Percentiles rank a stretch among this genome's conserved stretches.
phyloP scores from a whole-genome alignment of 2,329 filamentous ascomycete species.

The Phoma sp. region DNA sequence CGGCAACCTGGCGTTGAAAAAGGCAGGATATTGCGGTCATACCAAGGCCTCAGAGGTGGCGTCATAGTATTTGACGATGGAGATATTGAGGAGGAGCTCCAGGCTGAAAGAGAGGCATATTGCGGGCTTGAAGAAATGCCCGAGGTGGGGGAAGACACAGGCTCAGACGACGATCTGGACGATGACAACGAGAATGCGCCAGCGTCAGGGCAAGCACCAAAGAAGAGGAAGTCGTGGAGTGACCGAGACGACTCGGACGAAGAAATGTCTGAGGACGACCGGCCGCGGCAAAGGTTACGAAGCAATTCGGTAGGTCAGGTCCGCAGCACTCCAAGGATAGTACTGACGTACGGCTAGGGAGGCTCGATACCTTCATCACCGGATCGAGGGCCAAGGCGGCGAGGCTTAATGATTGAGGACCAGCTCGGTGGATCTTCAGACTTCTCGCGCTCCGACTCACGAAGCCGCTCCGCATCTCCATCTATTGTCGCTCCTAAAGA shows the following conservation, averaged over 20 bases:
- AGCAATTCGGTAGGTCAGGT: conserved; percentile 77
- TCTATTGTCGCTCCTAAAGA: conserved; percentile 55
- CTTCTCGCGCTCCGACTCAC: conserved; percentile 49
- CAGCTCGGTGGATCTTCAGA: conserved; percentile 45
- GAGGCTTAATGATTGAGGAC: conserved; percentile 57
- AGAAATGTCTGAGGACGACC: conserved; percentile 72
- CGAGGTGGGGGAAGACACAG: conserved; percentile 76
- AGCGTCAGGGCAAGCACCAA: conserved; percentile 44
- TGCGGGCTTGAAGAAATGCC: conserved; percentile 89
- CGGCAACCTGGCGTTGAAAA: conserved; percentile 71
- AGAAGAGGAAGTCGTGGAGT: conserved; percentile 51
- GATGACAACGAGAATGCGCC: conserved; percentile 41
- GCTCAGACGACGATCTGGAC: conserved; percentile 63
- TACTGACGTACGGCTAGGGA: conserved; percentile 46
- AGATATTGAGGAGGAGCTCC: conserved; percentile 85
- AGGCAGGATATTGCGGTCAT: conserved; percentile 73
- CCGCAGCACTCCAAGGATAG: neutral
- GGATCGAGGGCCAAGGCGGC: conserved; percentile 63
- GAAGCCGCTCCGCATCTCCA: conserved; percentile 45
- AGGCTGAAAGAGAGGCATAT: conserved; percentile 78
- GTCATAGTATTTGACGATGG: conserved; percentile 96
- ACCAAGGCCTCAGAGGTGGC: conserved; percentile 80
- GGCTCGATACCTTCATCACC: conserved; percentile 71
- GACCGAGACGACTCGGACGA: conserved; percentile 68
- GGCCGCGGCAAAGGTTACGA: conserved; percentile 78